A percentile compares a stretch with the other conserved stretches of the same genome.
phyloP scores from a whole-genome alignment of 2,329 filamentous ascomycete species.

The Erysiphe pulchra region DNA sequence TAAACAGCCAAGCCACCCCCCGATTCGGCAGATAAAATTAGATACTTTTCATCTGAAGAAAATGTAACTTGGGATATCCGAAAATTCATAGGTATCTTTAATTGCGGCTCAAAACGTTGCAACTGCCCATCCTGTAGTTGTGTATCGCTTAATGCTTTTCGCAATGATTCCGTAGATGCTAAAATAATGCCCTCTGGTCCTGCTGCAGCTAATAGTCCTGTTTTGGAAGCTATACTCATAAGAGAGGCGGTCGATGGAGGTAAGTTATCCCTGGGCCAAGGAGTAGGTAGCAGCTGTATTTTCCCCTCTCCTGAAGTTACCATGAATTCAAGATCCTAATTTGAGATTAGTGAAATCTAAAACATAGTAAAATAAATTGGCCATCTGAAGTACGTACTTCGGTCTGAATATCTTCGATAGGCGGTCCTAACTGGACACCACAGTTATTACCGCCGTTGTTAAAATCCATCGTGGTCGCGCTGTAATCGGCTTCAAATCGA shows the following conservation, averaged over 20 bases:
- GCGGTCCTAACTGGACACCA: constrained; percentile 26
- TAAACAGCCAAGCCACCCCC: constrained; percentile 70
- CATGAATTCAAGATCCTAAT: constrained; percentile 52
- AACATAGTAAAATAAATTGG: constrained; percentile 3
- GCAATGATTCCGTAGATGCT: constrained; percentile 49
- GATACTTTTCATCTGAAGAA: constrained; percentile 63
- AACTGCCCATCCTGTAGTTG: constrained; percentile 36
- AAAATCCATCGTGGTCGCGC: too few species aligned
- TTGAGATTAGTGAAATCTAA: constrained; percentile 2
- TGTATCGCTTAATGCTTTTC: constrained; percentile 42
- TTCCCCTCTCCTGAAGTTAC: constrained; percentile 59
- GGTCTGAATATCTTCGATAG: constrained; percentile 56
- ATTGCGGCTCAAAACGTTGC: constrained; percentile 45
- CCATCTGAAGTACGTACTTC: constrained; percentile 37
- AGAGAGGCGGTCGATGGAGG: constrained; percentile 61
- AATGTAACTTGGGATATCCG: constrained; percentile 76
- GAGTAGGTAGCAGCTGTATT: constrained; percentile 47
- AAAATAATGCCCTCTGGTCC: constrained; percentile 58
- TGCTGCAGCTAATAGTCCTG: constrained; percentile 65
- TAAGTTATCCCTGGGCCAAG: constrained; percentile 40
- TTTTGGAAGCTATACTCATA: constrained; percentile 54
- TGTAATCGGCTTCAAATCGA: too few species aligned
- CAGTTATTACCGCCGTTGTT: constrained; percentile 1
- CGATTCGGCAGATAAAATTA: constrained; percentile 59
- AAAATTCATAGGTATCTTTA: constrained; percentile 44